These are phyloP conservation scores for Zychaea mexicana DNA, from an alignment of 371 early-diverging fungal genomes.

Conservation along the genomic window DNA sequence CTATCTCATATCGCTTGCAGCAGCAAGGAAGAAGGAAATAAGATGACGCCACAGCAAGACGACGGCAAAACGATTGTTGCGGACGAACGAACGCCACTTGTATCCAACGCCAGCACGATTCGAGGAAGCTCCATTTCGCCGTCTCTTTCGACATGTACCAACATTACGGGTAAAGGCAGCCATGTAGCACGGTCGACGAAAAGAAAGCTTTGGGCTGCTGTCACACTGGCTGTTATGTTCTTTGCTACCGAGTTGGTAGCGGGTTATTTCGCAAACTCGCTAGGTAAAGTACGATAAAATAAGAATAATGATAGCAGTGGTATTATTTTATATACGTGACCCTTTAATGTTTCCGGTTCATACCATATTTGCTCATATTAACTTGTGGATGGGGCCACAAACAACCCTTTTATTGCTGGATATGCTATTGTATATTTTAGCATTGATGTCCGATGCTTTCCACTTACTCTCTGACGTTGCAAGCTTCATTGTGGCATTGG, in stretches of 20 bases:
- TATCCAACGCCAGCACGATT: neutral
- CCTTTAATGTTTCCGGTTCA: conserved; percentile 1
- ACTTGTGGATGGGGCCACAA: too few species aligned
- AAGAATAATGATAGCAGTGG: neutral
- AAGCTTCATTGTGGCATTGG: conserved; percentile 74
- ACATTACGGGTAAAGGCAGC: conserved; percentile 23
- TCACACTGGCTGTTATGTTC: conserved; percentile 60
- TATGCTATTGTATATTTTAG: conserved; percentile 27
- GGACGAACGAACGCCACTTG: conserved; percentile 5
- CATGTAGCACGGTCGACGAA: conserved; percentile 30
- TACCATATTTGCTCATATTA: neutral
- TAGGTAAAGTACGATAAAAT: conserved; percentile 32
- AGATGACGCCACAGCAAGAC: neutral
- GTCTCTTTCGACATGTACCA: conserved; percentile 29
- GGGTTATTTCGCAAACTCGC: conserved; percentile 66
- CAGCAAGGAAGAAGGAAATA: too few species aligned
- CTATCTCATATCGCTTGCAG: too few species aligned
- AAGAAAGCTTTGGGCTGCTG: conserved; percentile 54
- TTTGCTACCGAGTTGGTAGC: conserved; percentile 74
- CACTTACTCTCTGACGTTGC: conserved; percentile 77
- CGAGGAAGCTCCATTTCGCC: conserved; percentile 8
- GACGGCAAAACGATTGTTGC: neutral
- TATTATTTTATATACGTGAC: neutral
- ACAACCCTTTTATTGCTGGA: too few species aligned
- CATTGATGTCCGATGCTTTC: conserved; percentile 77